Percentiles rank a stretch among this genome's conserved stretches.
These are phyloP conservation scores for Xylaria sp. DNA, from an alignment of 2,329 filamentous ascomycete species.

Conservation along the genomic window DNA sequence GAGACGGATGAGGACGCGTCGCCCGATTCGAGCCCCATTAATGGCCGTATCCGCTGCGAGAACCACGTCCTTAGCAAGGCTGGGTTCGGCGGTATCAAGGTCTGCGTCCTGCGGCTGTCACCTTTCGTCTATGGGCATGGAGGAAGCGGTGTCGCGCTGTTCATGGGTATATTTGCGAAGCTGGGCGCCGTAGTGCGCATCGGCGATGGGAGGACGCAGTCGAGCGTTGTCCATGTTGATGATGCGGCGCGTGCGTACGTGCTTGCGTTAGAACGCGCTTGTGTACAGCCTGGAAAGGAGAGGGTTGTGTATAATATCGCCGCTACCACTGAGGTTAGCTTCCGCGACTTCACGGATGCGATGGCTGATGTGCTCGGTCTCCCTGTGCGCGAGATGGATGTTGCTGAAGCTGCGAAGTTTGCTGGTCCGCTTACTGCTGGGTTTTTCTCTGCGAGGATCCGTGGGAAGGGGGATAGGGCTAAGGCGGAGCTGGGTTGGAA, in stretches of 20 bases:
- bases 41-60: constrained; percentile 48
- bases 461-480: constrained; percentile 30
- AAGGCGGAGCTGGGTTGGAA: constrained; percentile 33
- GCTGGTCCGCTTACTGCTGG: constrained; percentile 20
- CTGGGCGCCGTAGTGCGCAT: constrained; percentile 49
- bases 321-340: constrained; percentile 48
- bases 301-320: constrained; percentile 53
- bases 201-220: constrained; percentile 5
- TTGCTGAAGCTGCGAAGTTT: constrained; percentile 36
- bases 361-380: constrained; percentile 27
- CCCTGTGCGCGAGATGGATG: constrained; percentile 36
- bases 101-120: constrained; percentile 53
- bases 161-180: constrained; percentile 48
- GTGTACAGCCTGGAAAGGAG: constrained; percentile 37
- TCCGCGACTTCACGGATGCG: constrained; percentile 41
- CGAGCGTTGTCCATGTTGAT: constrained; percentile 50
- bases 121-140: constrained; percentile 59
- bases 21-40: constrained; percentile 39
- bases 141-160: constrained; percentile 52
- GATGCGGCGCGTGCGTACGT: constrained; percentile 57
- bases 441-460: constrained; percentile 26
- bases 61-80: constrained; percentile 48
- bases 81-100: constrained; percentile 49
- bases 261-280: constrained; percentile 50
- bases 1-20: constrained; percentile 47